Evolutionary conservation across 768 basidiomycete species (phyloP).

Genomic region (Hemileccinum impolitum): DNA sequence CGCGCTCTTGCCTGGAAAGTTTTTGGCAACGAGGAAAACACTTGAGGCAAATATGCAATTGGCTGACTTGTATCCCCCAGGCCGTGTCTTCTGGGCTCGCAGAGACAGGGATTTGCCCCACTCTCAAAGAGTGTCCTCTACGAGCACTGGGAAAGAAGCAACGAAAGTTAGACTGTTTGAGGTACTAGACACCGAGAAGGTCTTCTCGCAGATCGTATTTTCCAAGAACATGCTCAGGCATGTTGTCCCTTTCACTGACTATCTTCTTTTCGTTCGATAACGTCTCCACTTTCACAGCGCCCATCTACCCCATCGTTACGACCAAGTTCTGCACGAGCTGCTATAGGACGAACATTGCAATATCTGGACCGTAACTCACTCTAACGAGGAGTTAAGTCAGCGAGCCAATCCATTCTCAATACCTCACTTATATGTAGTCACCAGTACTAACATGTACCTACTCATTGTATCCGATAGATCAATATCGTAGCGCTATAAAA

Average conservation of each 20-base stretch:
- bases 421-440: conserved; percentile 7
- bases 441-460: conserved; percentile 11
- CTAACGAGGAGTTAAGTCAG: neutral
- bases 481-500: conserved; percentile 1
- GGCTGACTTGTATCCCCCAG: conserved; percentile 71
- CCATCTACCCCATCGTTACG: conserved; percentile 80
- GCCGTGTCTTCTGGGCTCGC: conserved; percentile 76
- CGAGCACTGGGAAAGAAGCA: conserved; percentile 21
- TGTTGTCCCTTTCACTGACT: conserved; percentile 18
- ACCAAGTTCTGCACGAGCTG: conserved; percentile 68
- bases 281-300: conserved; percentile 40
- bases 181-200: conserved; percentile 70
- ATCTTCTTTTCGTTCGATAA: neutral
- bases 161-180: conserved; percentile 72
- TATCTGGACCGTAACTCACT: neutral
- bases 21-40: conserved; percentile 77
- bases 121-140: conserved; percentile 30
- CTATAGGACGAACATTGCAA: conserved; percentile 34
- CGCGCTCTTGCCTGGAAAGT: conserved; percentile 40
- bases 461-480: conserved; percentile 13
- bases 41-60: conserved; percentile 82
- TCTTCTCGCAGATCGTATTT: conserved; percentile 80
- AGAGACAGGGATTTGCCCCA: conserved; percentile 68
- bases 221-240: conserved; percentile 80
- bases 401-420: conserved; percentile 8